Evolutionary conservation across 2,329 filamentous ascomycete genomes (phyloP).

Genomic region (Talaromyces amestolkiae): DNA sequence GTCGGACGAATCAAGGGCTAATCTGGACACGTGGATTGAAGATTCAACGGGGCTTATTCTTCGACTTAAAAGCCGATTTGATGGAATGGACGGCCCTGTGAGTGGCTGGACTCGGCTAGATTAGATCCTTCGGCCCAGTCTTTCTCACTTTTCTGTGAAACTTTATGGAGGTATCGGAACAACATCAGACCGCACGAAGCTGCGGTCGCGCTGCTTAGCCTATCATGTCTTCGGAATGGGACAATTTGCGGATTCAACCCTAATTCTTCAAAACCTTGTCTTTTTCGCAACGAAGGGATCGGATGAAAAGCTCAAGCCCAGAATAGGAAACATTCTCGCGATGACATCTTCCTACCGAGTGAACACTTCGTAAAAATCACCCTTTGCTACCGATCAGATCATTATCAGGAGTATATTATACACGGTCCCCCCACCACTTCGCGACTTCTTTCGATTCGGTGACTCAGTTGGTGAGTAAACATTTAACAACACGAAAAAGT

Average conservation of each 20-base stretch:
- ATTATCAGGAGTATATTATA: neutral
- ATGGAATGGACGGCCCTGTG: neutral
- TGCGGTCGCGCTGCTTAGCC: neutral
- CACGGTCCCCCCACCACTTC: neutral
- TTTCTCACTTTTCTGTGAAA: neutral
- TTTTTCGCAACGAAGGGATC: neutral
- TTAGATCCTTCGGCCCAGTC: neutral
- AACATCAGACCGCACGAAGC: slow-evolving; percentile 1
- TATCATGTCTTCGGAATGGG: neutral
- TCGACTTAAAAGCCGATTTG: neutral
- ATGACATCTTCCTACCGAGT: neutral
- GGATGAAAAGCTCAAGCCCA: neutral
- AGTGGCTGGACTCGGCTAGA: slow-evolving; percentile 10
- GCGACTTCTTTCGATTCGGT: neutral
- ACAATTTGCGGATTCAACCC: neutral
- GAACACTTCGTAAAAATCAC: too few relatives aligned
- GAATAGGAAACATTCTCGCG: neutral
- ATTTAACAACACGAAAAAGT: neutral
- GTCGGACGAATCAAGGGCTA: neutral
- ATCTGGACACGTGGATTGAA: neutral
- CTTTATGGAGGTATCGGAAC: neutral
- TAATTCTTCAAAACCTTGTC: neutral
- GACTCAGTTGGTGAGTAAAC: neutral
- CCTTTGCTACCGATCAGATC: neutral
- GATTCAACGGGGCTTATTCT: neutral